Conservation (phyloP, 2,329 filamentous ascomycete species). For the Xylaria multiplex region DNA sequence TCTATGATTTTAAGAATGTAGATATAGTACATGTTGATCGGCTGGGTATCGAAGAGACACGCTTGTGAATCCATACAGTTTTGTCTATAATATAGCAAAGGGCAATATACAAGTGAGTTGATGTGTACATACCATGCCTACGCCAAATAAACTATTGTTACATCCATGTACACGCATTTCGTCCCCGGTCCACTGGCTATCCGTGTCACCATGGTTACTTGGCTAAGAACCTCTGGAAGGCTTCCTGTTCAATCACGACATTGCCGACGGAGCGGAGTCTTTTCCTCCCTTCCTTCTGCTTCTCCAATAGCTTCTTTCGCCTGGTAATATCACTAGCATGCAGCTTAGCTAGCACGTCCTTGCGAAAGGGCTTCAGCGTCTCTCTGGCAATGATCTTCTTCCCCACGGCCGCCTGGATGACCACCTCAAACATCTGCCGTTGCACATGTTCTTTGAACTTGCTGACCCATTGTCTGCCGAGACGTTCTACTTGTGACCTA, state of each 20-base stretch:
- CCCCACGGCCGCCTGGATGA: slow-evolving; percentile 91
- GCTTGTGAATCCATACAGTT: not conserved
- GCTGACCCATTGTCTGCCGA: slow-evolving; percentile 87
- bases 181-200: not conserved
- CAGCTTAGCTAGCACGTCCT: slow-evolving; percentile 92
- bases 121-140: slow-evolving; percentile 8
- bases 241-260: slow-evolving; percentile 94
- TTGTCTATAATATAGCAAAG: not conserved
- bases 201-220: slow-evolving; percentile 62
- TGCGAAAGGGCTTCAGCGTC: slow-evolving; percentile 95
- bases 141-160: slow-evolving; percentile 10
- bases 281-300: slow-evolving; percentile 96
- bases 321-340: slow-evolving; percentile 89
- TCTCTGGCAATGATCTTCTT: slow-evolving; percentile 87
- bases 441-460: slow-evolving; percentile 98
- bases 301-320: slow-evolving; percentile 88
- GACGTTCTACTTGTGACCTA: slow-evolving; percentile 78
- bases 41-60: not conserved
- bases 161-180: slow-evolving; percentile 18
- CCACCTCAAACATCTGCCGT: slow-evolving; percentile 94
- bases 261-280: slow-evolving; percentile 85
- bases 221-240: slow-evolving; percentile 92
- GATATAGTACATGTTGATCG: too few relatives aligned
- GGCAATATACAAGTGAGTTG: not conserved
- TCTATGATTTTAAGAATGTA: not conserved